A percentile compares a stretch with the other conserved stretches of the same genome.
These are phyloP conservation scores for Metarhizium anisopliae DNA, from an alignment of 2,329 filamentous ascomycete genomes.

Conservation along the genomic window DNA sequence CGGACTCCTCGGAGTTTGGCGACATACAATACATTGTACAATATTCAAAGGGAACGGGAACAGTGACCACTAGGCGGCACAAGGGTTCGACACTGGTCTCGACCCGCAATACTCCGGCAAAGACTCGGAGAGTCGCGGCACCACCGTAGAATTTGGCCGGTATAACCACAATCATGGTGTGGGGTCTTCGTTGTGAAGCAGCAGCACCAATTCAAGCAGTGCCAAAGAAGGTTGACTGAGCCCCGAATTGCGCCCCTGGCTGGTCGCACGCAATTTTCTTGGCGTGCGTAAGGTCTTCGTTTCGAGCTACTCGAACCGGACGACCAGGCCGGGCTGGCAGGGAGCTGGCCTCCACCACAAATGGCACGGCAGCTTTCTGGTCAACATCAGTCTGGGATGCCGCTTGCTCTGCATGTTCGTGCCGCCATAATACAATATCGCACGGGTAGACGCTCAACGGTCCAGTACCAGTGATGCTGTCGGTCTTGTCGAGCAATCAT, in stretches of 20 bases:
- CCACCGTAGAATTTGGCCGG: too few species aligned
- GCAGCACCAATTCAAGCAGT: background rate
- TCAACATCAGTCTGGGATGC: background rate
- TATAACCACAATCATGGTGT: too few species aligned
- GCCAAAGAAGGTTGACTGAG: background rate
- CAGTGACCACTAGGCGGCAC: background rate
- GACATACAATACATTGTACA: background rate
- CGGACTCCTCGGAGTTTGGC: background rate
- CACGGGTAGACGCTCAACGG: background rate
- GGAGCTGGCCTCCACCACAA: background rate
- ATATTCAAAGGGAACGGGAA: background rate
- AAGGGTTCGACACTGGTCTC: too few species aligned
- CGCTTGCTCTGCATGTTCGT: background rate
- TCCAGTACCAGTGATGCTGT: background rate
- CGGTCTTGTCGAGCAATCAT: background rate
- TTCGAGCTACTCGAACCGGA: background rate
- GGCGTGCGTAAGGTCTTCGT: background rate
- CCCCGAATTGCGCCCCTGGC: background rate
- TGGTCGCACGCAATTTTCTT: slow-evolving; percentile 2
- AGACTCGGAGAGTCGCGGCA: background rate
- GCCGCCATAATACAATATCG: background rate
- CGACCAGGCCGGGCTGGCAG: background rate
- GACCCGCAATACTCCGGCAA: background rate
- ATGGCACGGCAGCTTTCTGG: background rate
- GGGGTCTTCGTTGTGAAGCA: too few species aligned